phyloP scores from a whole-genome alignment of 1,284 basidiomycete genomes.

The Phylloboletellus chloephorus region DNA sequence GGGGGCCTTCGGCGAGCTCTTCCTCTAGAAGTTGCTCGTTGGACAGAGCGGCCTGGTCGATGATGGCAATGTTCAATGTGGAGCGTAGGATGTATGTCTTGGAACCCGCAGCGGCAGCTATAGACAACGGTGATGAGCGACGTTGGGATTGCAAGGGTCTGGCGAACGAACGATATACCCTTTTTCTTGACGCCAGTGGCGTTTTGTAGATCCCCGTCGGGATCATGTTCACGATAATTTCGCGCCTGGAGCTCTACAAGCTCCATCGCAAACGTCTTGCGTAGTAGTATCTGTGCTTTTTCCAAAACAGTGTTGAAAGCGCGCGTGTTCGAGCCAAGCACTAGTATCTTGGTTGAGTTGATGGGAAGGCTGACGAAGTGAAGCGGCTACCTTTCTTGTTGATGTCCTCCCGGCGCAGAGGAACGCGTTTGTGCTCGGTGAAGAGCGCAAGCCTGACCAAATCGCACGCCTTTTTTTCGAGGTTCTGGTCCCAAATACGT shows the following conservation, averaged over 20 bases:
- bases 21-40: slow-evolving; percentile 54
- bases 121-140: not conserved
- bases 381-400: slow-evolving; percentile 59
- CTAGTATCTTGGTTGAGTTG: slow-evolving; percentile 32
- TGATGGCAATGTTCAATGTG: slow-evolving; percentile 47
- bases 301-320: slow-evolving; percentile 54
- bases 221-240: slow-evolving; percentile 47
- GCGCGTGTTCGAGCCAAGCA: slow-evolving; percentile 53
- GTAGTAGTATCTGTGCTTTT: slow-evolving; percentile 54
- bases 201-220: slow-evolving; percentile 42
- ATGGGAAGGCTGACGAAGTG: not conserved
- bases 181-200: slow-evolving; percentile 55
- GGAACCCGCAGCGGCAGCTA: slow-evolving; percentile 52
- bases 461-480: slow-evolving; percentile 53
- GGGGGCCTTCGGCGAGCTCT: slow-evolving; percentile 44
- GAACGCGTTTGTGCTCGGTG: slow-evolving; percentile 55
- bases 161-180: slow-evolving; percentile 28
- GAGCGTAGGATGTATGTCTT: slow-evolving; percentile 77
- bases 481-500: slow-evolving; percentile 38
- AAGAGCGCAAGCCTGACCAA: slow-evolving; percentile 73
- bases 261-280: slow-evolving; percentile 66
- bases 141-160: not conserved
- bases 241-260: slow-evolving; percentile 68
- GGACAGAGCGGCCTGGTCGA: slow-evolving; percentile 51
- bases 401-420: slow-evolving; percentile 68